These are phyloP conservation scores for Jaltomata sinuosa DNA, from an alignment of 257 asterid species.

Conservation along the genomic window DNA sequence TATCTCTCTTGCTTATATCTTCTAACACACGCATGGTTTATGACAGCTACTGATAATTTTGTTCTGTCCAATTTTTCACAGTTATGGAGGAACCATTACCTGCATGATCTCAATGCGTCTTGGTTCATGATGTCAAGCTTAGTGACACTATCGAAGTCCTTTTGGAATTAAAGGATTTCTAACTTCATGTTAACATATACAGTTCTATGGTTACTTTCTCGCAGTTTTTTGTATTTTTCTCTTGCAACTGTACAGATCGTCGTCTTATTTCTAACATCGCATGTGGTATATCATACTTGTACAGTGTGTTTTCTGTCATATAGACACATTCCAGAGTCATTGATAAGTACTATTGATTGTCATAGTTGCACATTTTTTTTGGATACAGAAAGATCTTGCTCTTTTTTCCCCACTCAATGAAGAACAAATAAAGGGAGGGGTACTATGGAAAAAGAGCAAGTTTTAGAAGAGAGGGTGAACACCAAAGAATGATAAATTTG, in stretches of 20 bases:
- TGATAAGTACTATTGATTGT: background rate
- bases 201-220: background rate
- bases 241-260: background rate
- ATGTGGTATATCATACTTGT: background rate
- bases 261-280: background rate
- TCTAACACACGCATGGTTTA: background rate
- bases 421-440: too few species aligned
- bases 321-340: background rate
- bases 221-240: background rate
- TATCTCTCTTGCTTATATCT: background rate
- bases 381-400: background rate
- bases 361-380: background rate
- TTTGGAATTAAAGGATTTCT: background rate
- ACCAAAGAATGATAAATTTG: background rate
- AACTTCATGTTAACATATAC: background rate
- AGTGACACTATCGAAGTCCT: background rate
- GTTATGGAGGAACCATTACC: slow-evolving; percentile 74
- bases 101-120: slow-evolving; percentile 28
- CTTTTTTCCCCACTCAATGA: background rate
- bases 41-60: background rate
- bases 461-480: background rate
- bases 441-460: background rate
- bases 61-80: slow-evolving; percentile 14
- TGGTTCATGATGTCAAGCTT: background rate
- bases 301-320: background rate